Base-by-base conservation (phyloP, 2,329 filamentous ascomycete genomes). In the Colletotrichum phormii region DNA sequence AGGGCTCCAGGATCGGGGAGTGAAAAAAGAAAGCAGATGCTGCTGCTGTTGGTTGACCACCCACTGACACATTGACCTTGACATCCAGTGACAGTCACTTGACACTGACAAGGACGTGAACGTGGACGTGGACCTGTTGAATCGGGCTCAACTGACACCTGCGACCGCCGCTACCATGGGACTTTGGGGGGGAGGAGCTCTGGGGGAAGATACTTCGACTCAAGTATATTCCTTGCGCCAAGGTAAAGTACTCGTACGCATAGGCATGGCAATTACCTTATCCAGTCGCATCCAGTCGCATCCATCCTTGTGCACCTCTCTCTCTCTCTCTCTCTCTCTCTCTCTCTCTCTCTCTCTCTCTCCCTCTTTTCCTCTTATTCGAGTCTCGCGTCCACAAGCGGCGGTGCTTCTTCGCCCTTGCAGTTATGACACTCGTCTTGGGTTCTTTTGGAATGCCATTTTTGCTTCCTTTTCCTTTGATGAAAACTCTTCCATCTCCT, bases 231-330 rank as follows among this genome's bases (percentile, higher is more conserved):
- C 42, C 18, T 49, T 49, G 18, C 3, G 3, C 3, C 18, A 49
- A 49, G 2, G 42, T 49, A 49, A 18, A 49, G 15, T 49, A n/a
- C 42, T n/a, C 42, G 18, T n/a, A 49, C 13, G 15, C 26, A 4
- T 26, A 26, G 26, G 26, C 33, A 12, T 18, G 57, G 22, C 12
- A n/a, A 61, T 51, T 58, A 35, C 26, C 26, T 26, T 26, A n/a
- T n/a, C n/a, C n/a, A n/a, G n/a, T n/a, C n/a, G n/a, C n/a, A 26
- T 24, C 66, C 66, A 64, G 66, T 69, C 15, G 53, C 22, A 29
- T 68, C 37, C 35, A 26, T 26, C 26, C 26, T n/a, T 29, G 53
- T 31, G 57, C 46, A 12, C n/a, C 29, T 31, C 64, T 49, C 37
- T 37, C 59, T 61, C 46, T 29, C 15, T 35, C n/a, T n/a, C n/a